Conservation (phyloP, 805 yeast genomes). For the Candida gorgasii region DNA sequence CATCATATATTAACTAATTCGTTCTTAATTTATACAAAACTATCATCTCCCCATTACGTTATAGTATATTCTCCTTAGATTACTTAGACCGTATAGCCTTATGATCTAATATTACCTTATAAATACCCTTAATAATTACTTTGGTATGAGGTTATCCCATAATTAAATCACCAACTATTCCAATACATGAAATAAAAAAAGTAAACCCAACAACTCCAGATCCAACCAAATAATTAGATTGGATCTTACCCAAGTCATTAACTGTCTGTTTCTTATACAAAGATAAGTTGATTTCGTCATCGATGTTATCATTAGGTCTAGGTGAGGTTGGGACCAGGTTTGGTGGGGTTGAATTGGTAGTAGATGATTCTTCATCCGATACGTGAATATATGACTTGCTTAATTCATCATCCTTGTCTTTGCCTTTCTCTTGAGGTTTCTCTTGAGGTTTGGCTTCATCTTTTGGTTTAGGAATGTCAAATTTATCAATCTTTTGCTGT, state of each 20-base stretch:
- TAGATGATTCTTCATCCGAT: slow-evolving; percentile 35
- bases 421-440: slow-evolving; percentile 6
- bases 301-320: slow-evolving; percentile 16
- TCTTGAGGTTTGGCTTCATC: background rate
- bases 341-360: slow-evolving; percentile 20
- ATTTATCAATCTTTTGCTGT: slow-evolving; percentile 18
- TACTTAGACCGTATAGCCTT: too few relatives aligned
- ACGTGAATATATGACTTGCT: slow-evolving; percentile 45
- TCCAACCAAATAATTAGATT: slow-evolving; percentile 40
- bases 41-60: background rate
- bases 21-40: background rate
- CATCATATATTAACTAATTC: slow-evolving; percentile 4
- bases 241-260: slow-evolving; percentile 28
- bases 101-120: too few relatives aligned
- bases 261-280: slow-evolving; percentile 33
- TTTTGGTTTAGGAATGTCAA: slow-evolving; percentile 6
- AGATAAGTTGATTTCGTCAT: slow-evolving; percentile 24
- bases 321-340: slow-evolving; percentile 14
- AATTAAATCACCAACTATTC: slow-evolving; percentile 54
- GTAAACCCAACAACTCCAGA: slow-evolving; percentile 46
- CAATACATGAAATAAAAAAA: slow-evolving; percentile 51
- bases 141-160: too few relatives aligned
- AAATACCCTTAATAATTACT: too few relatives aligned
- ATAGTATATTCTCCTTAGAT: too few relatives aligned
- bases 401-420: slow-evolving; percentile 24